Evolutionary conservation across 2,329 filamentous ascomycete genomes (phyloP).

Genomic region (Aureobasidium zeae): DNA sequence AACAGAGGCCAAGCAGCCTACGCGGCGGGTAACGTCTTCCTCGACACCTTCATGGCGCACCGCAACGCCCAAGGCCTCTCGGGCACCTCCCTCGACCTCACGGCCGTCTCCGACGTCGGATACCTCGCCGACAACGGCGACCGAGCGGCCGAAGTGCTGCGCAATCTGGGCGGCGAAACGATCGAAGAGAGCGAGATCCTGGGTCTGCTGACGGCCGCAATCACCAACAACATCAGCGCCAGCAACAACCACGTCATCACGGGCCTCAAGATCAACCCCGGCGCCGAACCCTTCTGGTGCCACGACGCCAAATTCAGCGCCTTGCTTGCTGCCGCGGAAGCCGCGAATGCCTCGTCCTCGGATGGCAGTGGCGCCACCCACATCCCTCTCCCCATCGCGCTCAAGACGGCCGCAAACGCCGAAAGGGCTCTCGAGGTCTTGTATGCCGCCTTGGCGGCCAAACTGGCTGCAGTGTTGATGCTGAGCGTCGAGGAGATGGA

Average conservation of each 20-base stretch:
- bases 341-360: background rate
- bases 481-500: conserved; percentile 12
- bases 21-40: conserved; percentile 17
- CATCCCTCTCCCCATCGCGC: background rate
- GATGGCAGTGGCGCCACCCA: background rate
- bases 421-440: conserved; percentile 5
- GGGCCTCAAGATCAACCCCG: conserved; percentile 7
- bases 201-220: conserved; percentile 2
- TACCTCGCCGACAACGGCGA: conserved; percentile 19
- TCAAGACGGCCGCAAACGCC: background rate
- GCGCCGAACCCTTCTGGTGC: conserved; percentile 7
- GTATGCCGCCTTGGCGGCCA: conserved; percentile 1
- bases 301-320: conserved; percentile 5
- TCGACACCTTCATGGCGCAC: conserved; percentile 27
- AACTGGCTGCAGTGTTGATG: conserved; percentile 10
- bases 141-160: conserved; percentile 6
- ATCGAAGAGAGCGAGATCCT: conserved; percentile 7
- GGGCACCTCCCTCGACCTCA: conserved; percentile 45
- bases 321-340: background rate
- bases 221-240: conserved; percentile 5
- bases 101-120: conserved; percentile 39
- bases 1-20: conserved; percentile 18
- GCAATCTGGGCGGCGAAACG: conserved; percentile 3
- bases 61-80: conserved; percentile 34
- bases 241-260: conserved; percentile 11